These are phyloP conservation scores for Amanita inopinata DNA, from an alignment of 768 basidiomycete genomes.

Conservation along the genomic window DNA sequence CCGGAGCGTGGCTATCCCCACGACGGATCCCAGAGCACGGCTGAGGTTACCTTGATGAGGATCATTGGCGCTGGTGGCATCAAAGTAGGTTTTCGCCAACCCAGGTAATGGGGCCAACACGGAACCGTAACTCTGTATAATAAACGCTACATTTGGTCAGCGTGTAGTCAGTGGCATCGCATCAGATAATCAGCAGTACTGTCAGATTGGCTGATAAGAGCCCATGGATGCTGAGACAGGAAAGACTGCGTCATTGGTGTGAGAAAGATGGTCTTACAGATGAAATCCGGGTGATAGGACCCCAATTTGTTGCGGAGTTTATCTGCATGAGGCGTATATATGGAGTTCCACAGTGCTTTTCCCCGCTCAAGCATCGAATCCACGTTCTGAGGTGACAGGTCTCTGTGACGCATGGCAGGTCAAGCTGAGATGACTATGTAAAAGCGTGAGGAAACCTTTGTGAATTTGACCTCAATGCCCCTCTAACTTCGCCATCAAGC, in stretches of 20 bases:
- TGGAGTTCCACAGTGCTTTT: conserved; percentile 68
- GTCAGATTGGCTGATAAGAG: conserved; percentile 21
- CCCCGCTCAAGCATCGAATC: conserved; percentile 63
- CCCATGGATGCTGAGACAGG: conserved; percentile 21
- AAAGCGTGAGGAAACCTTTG: conserved; percentile 39
- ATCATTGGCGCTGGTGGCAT: conserved; percentile 32
- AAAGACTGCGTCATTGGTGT: conserved; percentile 16
- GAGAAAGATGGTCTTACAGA: conserved; percentile 53
- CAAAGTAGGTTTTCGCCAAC: conserved; percentile 32
- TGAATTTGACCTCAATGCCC: conserved; percentile 53
- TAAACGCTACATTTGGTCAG: conserved; percentile 47
- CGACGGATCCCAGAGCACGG: conserved; percentile 74
- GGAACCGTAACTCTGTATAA: conserved; percentile 78
- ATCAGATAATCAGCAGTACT: conserved; percentile 23
- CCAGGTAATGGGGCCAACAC: conserved; percentile 69
- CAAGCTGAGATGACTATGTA: conserved; percentile 4
- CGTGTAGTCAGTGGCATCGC: conserved; percentile 10
- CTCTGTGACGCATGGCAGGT: conserved; percentile 31
- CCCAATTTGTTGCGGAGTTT: conserved; percentile 84
- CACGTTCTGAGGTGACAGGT: conserved; percentile 52
- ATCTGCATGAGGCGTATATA: conserved; percentile 83
- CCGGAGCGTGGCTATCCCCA: conserved; percentile 78
- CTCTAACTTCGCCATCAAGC: conserved; percentile 75
- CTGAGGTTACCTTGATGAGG: conserved; percentile 75
- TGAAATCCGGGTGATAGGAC: conserved; percentile 89